Base-by-base conservation (phyloP, 1,139 yeast species). In the Kodamaea arcana region DNA sequence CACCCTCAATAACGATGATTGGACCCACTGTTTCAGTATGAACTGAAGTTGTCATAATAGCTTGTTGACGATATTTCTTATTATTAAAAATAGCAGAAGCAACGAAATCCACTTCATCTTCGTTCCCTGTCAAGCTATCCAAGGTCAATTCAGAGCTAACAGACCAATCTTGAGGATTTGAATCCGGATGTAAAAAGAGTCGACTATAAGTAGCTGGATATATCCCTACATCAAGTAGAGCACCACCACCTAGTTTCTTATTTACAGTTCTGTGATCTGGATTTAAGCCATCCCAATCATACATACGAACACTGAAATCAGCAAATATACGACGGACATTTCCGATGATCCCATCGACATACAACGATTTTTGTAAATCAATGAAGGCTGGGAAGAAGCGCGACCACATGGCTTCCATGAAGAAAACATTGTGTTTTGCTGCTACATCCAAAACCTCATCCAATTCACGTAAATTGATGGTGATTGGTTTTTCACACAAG, bases 321-420 rank as follows among this genome's bases (percentile, higher is more conserved):
- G 64, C 58, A 31, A 50, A 46, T 11, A 75, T 54, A 20, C 78
- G 56, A 43, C 59, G 56, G 13, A 75, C 55, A 13, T 65, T 67
- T 3, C 83, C 83, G 40, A 78, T 49, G 11, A 63, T 55, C 40
- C 64, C 58, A 21, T 75, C 69, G 18, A 66, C 61, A 43, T 67
- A 72, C 22, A 78, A 48, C 39, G 62, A 54, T 24, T 61, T 40
- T 41, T 65, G 59, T 35, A 76, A 55, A 20, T 60, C 60, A 17
- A 50, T 39, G 25, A 71, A 60, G 14, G 74, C 47, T 2, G 84
- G 84, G 60, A 78, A 73, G 49, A 73, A 78, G 32, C 83, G 60
- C 2, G 83, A 74, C 85, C 85, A 79, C 36, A 78, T 71, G 3
- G 76, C 84, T 50, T 79, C 85, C 82, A 79, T 73, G 36, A 78